These are phyloP conservation scores for Gymnopilus junonius DNA, from an alignment of 768 basidiomycete genomes.

Conservation along the genomic window DNA sequence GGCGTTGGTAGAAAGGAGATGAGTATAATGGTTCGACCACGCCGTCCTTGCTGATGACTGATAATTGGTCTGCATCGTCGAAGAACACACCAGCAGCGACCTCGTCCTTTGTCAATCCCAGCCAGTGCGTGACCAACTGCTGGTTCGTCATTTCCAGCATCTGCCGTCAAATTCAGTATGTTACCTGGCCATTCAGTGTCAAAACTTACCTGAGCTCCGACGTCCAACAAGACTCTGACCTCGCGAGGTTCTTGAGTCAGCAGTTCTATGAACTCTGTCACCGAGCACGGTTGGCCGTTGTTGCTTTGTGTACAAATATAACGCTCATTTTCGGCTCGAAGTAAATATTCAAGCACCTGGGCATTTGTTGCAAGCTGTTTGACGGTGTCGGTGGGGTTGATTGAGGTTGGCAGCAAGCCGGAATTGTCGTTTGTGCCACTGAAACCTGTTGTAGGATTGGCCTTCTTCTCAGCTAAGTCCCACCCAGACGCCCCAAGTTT, in stretches of 20 bases:
- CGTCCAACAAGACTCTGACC: conserved; percentile 54
- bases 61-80: conserved; percentile 39
- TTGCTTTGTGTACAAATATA: conserved; percentile 33
- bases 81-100: conserved; percentile 49
- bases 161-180: background rate
- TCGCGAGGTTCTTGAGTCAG: too few relatives aligned
- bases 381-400: conserved; percentile 40
- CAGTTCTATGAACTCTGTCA: too few relatives aligned
- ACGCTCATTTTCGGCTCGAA: conserved; percentile 44
- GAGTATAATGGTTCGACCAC: conserved; percentile 36
- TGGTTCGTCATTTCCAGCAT: conserved; percentile 52
- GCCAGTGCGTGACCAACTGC: conserved; percentile 46
- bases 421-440: conserved; percentile 60
- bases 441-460: conserved; percentile 48
- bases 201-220: conserved; percentile 50
- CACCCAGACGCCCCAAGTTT: conserved; percentile 56
- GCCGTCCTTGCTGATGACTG: conserved; percentile 40
- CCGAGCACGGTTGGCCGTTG: too few relatives aligned
- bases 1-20: conserved; percentile 39
- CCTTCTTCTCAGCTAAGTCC: conserved; percentile 48
- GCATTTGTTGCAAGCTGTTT: conserved; percentile 54
- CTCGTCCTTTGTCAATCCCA: conserved; percentile 27
- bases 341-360: conserved; percentile 40
- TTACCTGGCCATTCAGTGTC: background rate
- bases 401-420: conserved; percentile 41